These are phyloP conservation scores for Sporothrix dimorphospora DNA, from an alignment of 2,329 filamentous ascomycete genomes.

Conservation along the genomic window DNA sequence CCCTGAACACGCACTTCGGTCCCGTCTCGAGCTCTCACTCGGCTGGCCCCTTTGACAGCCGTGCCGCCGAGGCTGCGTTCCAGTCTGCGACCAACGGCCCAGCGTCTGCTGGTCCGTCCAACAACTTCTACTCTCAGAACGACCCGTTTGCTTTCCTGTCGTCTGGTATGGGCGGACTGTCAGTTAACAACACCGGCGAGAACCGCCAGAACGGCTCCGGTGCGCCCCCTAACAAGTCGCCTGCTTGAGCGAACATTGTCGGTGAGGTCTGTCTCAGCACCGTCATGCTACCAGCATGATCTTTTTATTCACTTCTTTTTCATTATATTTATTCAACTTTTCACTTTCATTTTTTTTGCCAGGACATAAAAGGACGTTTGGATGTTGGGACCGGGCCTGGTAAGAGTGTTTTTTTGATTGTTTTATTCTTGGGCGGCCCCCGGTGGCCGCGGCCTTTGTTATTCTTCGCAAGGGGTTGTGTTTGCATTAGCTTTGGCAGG, in stretches of 20 bases:
- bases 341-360: slow-evolving; percentile 24
- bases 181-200: slow-evolving; percentile 65
- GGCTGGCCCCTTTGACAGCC: slow-evolving; percentile 87
- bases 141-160: slow-evolving; percentile 82
- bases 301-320: slow-evolving; percentile 20
- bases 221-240: slow-evolving; percentile 62
- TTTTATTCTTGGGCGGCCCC: slow-evolving; percentile 20
- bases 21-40: slow-evolving; percentile 78
- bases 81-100: slow-evolving; percentile 83
- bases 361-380: slow-evolving; percentile 24
- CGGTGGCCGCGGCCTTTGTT: slow-evolving; percentile 21
- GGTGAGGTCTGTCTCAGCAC: not conserved
- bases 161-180: slow-evolving; percentile 70
- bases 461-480: slow-evolving; percentile 19
- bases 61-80: slow-evolving; percentile 92
- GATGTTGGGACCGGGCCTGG: slow-evolving; percentile 17
- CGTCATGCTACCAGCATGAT: slow-evolving; percentile 33
- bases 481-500: slow-evolving; percentile 30
- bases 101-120: slow-evolving; percentile 73
- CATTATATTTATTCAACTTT: slow-evolving; percentile 25
- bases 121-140: slow-evolving; percentile 67
- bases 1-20: slow-evolving; percentile 80
- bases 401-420: slow-evolving; percentile 21
- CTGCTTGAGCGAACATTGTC: slow-evolving; percentile 47
- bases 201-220: slow-evolving; percentile 64